These are phyloP conservation scores for Corynascus novoguineensis DNA, from an alignment of 495 filamentous ascomycete species.

Conservation along the genomic window DNA sequence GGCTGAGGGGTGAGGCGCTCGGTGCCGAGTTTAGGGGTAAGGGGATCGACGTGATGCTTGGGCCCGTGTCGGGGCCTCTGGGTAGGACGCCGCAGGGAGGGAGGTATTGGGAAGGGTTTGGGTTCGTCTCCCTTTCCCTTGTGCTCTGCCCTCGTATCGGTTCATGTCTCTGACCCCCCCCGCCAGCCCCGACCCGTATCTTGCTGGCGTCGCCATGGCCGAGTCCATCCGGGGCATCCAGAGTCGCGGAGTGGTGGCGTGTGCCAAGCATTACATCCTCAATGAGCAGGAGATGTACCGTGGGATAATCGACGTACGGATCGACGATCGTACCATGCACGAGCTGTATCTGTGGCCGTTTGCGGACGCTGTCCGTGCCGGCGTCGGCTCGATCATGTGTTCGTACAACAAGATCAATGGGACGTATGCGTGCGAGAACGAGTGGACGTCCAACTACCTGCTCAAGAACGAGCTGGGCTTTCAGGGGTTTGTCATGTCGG, in stretches of 20 bases:
- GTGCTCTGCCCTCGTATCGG: no score
- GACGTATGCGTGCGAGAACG: not conserved
- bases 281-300: constrained; percentile 2
- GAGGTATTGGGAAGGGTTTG: constrained; percentile 1
- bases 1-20: not conserved
- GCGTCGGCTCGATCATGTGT: not conserved
- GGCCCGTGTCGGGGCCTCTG: not conserved
- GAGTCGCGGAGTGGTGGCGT: not conserved
- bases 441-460: not conserved
- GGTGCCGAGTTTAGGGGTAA: constrained; percentile 4
- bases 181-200: constrained; percentile 1
- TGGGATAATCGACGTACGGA: not conserved
- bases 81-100: not conserved
- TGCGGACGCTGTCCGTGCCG: not conserved
- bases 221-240: constrained; percentile 4
- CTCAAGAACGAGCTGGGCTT: constrained; percentile 4
- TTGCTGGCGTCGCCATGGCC: constrained; percentile 1
- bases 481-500: constrained; percentile 1
- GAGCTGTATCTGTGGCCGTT: constrained; percentile 10
- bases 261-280: constrained; percentile 1
- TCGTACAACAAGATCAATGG: constrained; percentile 7
- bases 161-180: no score
- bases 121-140: not conserved
- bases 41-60: not conserved
- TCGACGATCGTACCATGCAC: constrained; percentile 4